Base-by-base conservation (phyloP, 2,329 filamentous ascomycete genomes). In the Alternaria ventricosa region DNA sequence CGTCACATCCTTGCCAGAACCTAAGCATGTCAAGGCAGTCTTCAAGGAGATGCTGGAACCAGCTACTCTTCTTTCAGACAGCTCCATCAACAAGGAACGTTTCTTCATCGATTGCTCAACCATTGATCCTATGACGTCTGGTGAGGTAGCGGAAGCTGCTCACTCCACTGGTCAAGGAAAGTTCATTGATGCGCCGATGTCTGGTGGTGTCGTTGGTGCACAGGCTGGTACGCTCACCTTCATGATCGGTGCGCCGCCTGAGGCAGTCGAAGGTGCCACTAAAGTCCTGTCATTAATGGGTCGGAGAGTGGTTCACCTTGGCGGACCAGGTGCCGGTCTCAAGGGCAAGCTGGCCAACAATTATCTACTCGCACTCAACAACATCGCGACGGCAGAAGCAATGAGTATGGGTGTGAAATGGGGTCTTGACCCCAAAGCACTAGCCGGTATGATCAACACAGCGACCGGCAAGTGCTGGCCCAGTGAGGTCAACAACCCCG, bases 401-500 rank as follows among this genome's bases (percentile, higher is more conserved):
- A 89, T 90, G 88, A 89, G 88, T 64, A 84, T 90, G 76, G 88
- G 88, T 5, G 84, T 89, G 41, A 82, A 84, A 54, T 89, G 87
- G 86, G 88, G 88, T 2, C 82, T 90, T 9, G 85, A 90, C 60
- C 84, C 88, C 1, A 87, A 87, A 63, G 89, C 89, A 8, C 86
- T 99, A 2, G 92, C 93, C 0, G 89, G 90, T 55, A 89, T 99
- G 80, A 93, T 99, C 83, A 98, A 97, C 78, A 91, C 92, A 4
- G 96, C 93, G 71, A 97, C 95, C 0, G 96, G 96, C n/a, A 88
- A 87, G 69, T 98, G 94, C 85, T 99, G 96, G 96, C 94, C 95
- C 1, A 96, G 91, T 73, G 94, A 97, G 82, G 85, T 97, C 66
- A 99, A 99, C 82, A 98, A 98, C 77, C 96, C 96, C 0, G 94